phyloP scores from a whole-genome alignment of 176 grass and related monocot species.

The Metroxylon sagu region DNA sequence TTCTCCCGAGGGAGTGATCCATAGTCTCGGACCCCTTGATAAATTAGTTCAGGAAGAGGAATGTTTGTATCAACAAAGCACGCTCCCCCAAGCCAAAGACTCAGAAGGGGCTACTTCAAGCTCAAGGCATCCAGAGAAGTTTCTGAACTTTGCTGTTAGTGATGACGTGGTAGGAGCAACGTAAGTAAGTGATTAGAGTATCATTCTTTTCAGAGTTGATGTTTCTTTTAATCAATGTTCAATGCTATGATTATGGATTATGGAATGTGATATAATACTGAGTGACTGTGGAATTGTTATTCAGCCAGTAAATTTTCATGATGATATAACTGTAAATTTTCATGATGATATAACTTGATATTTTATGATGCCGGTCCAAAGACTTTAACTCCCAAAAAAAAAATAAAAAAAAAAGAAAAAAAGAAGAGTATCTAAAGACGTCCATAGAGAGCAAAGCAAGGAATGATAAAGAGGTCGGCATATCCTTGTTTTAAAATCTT shows the following conservation, averaged over 20 bases:
- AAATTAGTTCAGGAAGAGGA: constrained; percentile 30
- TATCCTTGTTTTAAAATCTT: neutral
- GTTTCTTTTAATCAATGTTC: too few relatives aligned
- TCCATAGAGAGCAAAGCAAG: constrained; percentile 86
- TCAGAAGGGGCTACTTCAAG: constrained; percentile 71
- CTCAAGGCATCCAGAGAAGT: constrained; percentile 43
- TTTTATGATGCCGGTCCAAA: neutral
- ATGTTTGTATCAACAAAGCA: constrained; percentile 36
- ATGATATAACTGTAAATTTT: neutral
- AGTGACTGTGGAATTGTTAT: too few relatives aligned
- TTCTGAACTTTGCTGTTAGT: neutral
- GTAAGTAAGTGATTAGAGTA: too few relatives aligned
- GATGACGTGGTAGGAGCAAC: too few relatives aligned
- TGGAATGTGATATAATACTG: too few relatives aligned
- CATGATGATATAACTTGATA: neutral
- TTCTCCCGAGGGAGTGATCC: neutral
- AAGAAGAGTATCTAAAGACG: constrained; percentile 56
- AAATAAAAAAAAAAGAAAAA: too few relatives aligned
- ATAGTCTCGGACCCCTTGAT: constrained; percentile 5
- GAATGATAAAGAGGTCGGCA: constrained; percentile 71
- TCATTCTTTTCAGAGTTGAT: too few relatives aligned
- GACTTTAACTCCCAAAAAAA: too few relatives aligned
- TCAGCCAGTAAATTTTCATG: neutral
- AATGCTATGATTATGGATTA: too few relatives aligned
- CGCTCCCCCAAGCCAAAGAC: constrained; percentile 46